These are phyloP conservation scores for Haplosporangium sp. DNA, from an alignment of 371 early-diverging fungal genomes.

Conservation along the genomic window DNA sequence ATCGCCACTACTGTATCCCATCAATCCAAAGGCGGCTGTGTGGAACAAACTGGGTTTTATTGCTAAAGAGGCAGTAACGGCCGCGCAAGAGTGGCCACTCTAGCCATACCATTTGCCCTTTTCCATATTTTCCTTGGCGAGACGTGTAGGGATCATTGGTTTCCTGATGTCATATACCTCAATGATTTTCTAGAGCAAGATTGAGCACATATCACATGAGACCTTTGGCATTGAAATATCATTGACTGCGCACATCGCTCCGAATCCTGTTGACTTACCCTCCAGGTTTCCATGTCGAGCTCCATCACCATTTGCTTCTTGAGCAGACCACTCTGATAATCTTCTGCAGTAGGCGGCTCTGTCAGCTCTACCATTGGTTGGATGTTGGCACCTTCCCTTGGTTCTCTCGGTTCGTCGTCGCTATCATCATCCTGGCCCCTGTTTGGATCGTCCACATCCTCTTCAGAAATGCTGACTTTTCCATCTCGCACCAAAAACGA, in stretches of 20 bases:
- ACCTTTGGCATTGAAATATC: not conserved
- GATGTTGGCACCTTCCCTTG: conserved; percentile 46
- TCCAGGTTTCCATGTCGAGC: conserved; percentile 78
- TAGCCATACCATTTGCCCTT: conserved; percentile 61
- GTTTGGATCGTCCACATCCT: conserved; percentile 76
- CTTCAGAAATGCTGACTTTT: conserved; percentile 75
- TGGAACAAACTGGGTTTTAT: not conserved
- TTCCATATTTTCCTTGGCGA: conserved; percentile 36
- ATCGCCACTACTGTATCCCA: too few species aligned
- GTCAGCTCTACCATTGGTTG: conserved; percentile 59
- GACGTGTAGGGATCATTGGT: conserved; percentile 73
- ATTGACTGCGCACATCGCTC: too few species aligned
- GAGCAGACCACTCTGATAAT: conserved; percentile 67
- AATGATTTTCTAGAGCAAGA: conserved; percentile 64
- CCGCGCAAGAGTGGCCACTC: not conserved
- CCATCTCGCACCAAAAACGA: conserved; percentile 92
- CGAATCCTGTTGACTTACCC: conserved; percentile 54
- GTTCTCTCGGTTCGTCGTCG: conserved; percentile 29
- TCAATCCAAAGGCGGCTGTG: not conserved
- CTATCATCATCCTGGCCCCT: conserved; percentile 56
- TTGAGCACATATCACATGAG: not conserved
- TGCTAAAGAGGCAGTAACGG: too few species aligned
- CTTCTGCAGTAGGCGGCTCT: conserved; percentile 71
- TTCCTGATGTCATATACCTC: conserved; percentile 70
- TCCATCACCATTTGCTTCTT: conserved; percentile 90